Conservation (phyloP, 768 basidiomycete genomes). For the Tricholoma flavovirens region DNA sequence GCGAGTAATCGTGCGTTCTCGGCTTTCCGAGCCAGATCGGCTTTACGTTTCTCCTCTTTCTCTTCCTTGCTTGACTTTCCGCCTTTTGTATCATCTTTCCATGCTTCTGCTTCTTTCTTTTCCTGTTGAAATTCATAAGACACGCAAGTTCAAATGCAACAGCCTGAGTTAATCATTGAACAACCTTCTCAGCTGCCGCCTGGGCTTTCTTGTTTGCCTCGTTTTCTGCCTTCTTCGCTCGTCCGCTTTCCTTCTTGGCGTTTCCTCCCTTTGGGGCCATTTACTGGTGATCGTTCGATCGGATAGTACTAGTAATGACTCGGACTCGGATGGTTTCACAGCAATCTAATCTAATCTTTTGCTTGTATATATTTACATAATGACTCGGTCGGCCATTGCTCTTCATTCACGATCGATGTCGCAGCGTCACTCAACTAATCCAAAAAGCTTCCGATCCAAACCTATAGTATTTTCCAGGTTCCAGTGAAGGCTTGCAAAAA, state of each 20-base stretch:
- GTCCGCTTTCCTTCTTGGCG: slow-evolving; percentile 87
- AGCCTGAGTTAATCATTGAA: neutral
- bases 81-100: slow-evolving; percentile 58
- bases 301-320: neutral
- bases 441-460: too few species aligned
- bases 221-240: slow-evolving; percentile 90
- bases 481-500: too few species aligned
- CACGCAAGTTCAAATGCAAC: neutral
- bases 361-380: too few species aligned
- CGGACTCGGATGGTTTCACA: neutral
- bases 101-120: slow-evolving; percentile 59
- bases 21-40: slow-evolving; percentile 80
- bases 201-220: slow-evolving; percentile 73
- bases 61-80: slow-evolving; percentile 63
- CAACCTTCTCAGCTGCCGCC: slow-evolving; percentile 55
- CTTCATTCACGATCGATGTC: too few species aligned
- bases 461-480: too few species aligned
- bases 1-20: slow-evolving; percentile 81
- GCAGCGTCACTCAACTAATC: too few species aligned
- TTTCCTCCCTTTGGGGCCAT: slow-evolving; percentile 86
- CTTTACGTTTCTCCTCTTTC: slow-evolving; percentile 74
- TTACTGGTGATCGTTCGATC: slow-evolving; percentile 21
- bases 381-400: too few species aligned
- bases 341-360: slow-evolving; percentile 2
- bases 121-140: slow-evolving; percentile 40